Evolutionary conservation across 805 yeast species (phyloP).

Genomic region (Danielia oregonensis): DNA sequence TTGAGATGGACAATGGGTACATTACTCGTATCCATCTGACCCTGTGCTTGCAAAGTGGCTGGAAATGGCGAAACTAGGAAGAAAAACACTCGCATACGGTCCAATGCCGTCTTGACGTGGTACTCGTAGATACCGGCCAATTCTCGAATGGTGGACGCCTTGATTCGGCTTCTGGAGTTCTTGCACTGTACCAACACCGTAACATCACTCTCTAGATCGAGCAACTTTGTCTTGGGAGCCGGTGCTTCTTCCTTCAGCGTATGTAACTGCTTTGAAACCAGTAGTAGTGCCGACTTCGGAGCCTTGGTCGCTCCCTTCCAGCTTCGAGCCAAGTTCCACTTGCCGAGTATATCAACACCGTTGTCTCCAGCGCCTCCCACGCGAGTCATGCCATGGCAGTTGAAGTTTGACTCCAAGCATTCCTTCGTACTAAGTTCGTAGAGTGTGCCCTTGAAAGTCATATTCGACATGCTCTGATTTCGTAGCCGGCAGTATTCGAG

Average conservation of each 20-base stretch:
- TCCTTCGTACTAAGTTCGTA: slow-evolving; percentile 47
- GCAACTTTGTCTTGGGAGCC: too few relatives aligned
- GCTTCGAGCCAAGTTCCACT: slow-evolving; percentile 38
- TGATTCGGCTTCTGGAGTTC: slow-evolving; percentile 40
- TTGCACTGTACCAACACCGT: slow-evolving; percentile 55
- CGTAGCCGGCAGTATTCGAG: slow-evolving; percentile 25
- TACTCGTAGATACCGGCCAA: slow-evolving; percentile 47
- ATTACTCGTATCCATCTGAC: slow-evolving; percentile 40
- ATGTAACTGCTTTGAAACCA: slow-evolving; percentile 4
- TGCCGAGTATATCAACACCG: slow-evolving; percentile 54
- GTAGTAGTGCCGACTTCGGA: slow-evolving; percentile 5
- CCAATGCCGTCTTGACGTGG: slow-evolving; percentile 24
- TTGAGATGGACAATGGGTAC: slow-evolving; percentile 45
- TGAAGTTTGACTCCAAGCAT: slow-evolving; percentile 34
- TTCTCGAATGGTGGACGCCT: slow-evolving; percentile 49
- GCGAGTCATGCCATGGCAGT: slow-evolving; percentile 35
- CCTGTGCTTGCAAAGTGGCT: slow-evolving; percentile 45
- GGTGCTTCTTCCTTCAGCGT: not conserved
- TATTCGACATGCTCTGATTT: slow-evolving; percentile 23
- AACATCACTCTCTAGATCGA: slow-evolving; percentile 25
- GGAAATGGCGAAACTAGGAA: slow-evolving; percentile 46
- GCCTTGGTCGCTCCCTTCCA: not conserved
- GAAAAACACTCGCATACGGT: slow-evolving; percentile 24
- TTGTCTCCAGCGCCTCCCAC: slow-evolving; percentile 56
- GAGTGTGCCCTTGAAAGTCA: slow-evolving; percentile 52